Conservation (phyloP, 305 asterid species). For the Plantago coronopus region DNA sequence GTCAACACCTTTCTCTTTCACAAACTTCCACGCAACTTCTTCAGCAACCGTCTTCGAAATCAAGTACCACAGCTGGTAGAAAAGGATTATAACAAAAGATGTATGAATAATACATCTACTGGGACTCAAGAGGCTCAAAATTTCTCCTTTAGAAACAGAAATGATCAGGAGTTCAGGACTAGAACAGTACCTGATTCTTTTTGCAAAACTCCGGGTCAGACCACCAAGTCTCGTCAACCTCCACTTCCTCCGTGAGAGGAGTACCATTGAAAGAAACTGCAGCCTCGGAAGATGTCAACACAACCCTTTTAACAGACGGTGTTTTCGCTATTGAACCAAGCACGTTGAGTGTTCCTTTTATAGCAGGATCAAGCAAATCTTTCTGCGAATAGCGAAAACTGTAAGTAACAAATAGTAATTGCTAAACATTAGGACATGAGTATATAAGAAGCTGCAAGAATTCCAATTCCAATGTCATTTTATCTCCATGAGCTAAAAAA, state of each 20-base stretch:
- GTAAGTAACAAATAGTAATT: neutral
- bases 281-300: conserved; percentile 34
- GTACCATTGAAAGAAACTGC: conserved; percentile 30
- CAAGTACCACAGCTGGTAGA: conserved; percentile 44
- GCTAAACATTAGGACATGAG: neutral
- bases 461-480: too few relatives aligned
- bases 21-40: conserved; percentile 47
- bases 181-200: conserved; percentile 10
- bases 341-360: conserved; percentile 14
- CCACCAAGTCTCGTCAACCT: conserved; percentile 16
- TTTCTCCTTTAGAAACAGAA: neutral
- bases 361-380: conserved; percentile 18
- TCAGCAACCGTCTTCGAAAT: conserved; percentile 41
- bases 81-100: neutral
- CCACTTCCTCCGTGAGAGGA: conserved; percentile 1
- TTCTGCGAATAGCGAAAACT: conserved; percentile 1
- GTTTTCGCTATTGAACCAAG: conserved; percentile 12
- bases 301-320: conserved; percentile 27
- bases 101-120: neutral
- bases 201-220: conserved; percentile 8
- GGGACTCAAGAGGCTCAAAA: neutral
- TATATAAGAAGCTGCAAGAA: too few relatives aligned
- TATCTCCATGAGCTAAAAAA: too few relatives aligned
- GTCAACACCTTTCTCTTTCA: conserved; percentile 44
- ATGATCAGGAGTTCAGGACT: too few relatives aligned